Evolutionary conservation across 768 basidiomycete species (phyloP).

Genomic region (Podaxis carcinomalis): DNA sequence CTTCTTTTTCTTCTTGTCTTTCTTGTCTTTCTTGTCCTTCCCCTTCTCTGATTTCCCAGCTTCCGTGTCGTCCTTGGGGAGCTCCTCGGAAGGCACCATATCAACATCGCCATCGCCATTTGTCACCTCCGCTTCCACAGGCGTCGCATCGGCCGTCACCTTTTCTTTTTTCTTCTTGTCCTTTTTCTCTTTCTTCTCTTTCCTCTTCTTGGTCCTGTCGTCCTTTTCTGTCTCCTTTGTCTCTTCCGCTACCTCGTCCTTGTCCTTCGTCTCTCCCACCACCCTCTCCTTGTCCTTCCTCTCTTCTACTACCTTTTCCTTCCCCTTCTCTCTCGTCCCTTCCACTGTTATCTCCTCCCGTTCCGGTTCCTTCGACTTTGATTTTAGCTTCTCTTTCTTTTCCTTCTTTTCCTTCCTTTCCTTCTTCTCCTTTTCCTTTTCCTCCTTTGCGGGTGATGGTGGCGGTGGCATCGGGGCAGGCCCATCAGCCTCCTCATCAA

Average conservation of each 20-base stretch:
- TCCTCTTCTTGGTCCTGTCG: slow-evolving; percentile 7
- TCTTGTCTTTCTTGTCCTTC: slow-evolving; percentile 8
- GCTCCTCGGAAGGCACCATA: too few relatives aligned
- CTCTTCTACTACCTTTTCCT: slow-evolving; percentile 19
- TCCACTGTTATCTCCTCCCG: slow-evolving; percentile 5
- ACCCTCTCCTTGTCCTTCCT: slow-evolving; percentile 19
- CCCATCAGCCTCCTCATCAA: slow-evolving; percentile 14
- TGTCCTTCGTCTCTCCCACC: slow-evolving; percentile 7
- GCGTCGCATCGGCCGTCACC: too few relatives aligned
- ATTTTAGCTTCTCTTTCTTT: slow-evolving; percentile 10
- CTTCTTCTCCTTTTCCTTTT: slow-evolving; percentile 18
- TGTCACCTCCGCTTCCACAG: too few relatives aligned
- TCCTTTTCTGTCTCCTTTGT: slow-evolving; percentile 16
- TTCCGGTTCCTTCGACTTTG: background rate
- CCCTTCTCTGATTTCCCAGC: slow-evolving; percentile 13
- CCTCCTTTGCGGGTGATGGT: slow-evolving; percentile 10
- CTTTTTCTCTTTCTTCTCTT: slow-evolving; percentile 6
- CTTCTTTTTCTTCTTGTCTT: slow-evolving; percentile 17
- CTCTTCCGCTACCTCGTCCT: slow-evolving; percentile 17
- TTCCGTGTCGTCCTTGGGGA: background rate
- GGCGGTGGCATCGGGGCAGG: slow-evolving; percentile 12
- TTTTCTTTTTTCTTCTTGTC: slow-evolving; percentile 18
- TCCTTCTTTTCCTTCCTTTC: slow-evolving; percentile 20
- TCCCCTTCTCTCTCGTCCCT: slow-evolving; percentile 28
- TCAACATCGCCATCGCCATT: too few relatives aligned